A percentile compares a stretch with the other conserved stretches of the same genome.
phyloP scores from a whole-genome alignment of 257 asterid species.

The Cinchona pubescens region DNA sequence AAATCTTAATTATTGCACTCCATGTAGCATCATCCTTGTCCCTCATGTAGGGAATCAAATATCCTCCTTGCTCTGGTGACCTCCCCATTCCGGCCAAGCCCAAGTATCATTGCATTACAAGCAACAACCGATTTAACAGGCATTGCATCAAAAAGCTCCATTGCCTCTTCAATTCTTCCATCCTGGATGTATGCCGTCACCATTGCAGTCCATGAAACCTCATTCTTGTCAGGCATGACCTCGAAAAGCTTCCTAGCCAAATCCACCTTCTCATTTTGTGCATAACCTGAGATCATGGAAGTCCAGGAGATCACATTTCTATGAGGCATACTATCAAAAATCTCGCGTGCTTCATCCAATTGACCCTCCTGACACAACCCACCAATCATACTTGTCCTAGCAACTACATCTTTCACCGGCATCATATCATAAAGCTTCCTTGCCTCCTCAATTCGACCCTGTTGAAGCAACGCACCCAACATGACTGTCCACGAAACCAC shows the following conservation, averaged over 20 bases:
- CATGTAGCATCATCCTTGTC: conserved; percentile 64
- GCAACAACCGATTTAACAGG: conserved; percentile 46
- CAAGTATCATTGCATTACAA: conserved; percentile 60
- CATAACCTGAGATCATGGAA: conserved; percentile 66
- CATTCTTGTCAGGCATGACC: conserved; percentile 78
- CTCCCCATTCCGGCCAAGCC: conserved; percentile 51
- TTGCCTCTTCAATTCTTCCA: conserved; percentile 60
- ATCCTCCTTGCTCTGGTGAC: conserved; percentile 45
- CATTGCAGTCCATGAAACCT: conserved; percentile 81
- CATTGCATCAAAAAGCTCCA: conserved; percentile 58
- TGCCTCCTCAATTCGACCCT: conserved; percentile 52
- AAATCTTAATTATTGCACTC: conserved; percentile 67
- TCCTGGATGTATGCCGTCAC: conserved; percentile 53
- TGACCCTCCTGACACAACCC: conserved; percentile 64
- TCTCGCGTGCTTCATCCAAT: conserved; percentile 58
- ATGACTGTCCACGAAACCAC: too few species aligned
- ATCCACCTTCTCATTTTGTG: conserved; percentile 60
- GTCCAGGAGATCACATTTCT: conserved; percentile 76
- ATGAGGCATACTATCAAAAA: conserved; percentile 51
- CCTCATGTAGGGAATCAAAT: conserved; percentile 53
- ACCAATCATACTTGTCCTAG: conserved; percentile 64
- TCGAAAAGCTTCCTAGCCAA: conserved; percentile 71
- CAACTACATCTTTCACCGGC: conserved; percentile 63
- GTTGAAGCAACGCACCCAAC: conserved; percentile 62
- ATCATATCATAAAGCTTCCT: conserved; percentile 46